Conservation (phyloP, 106 monocot species). For the Amphibolis antarctica region DNA sequence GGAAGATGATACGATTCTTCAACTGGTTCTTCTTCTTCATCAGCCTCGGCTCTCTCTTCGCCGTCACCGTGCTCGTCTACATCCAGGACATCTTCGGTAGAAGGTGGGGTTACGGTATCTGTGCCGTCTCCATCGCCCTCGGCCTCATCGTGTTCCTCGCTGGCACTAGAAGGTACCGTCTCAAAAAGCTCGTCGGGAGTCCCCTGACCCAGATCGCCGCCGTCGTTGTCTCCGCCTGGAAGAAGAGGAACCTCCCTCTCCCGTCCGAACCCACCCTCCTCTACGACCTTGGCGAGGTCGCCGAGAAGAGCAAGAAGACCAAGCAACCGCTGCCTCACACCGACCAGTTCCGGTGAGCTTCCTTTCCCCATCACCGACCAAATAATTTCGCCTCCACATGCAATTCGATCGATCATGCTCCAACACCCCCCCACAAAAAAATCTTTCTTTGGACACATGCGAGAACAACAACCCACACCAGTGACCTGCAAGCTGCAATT, state of each 20-base stretch:
- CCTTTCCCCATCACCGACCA: not conserved
- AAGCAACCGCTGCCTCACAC: slow-evolving; percentile 48
- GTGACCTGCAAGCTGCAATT: no score
- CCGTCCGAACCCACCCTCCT: slow-evolving; percentile 33
- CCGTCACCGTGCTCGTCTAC: slow-evolving; percentile 64
- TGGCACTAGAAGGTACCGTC: slow-evolving; percentile 42
- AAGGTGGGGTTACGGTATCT: slow-evolving; percentile 54
- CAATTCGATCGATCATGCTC: not conserved
- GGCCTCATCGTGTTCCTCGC: slow-evolving; percentile 40
- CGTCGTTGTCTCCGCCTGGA: slow-evolving; percentile 44
- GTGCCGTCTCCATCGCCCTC: slow-evolving; percentile 31
- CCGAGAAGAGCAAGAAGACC: not conserved
- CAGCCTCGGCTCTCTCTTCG: slow-evolving; percentile 51
- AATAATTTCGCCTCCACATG: not conserved
- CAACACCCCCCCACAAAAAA: no score
- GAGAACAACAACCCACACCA: no score
- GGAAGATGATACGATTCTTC: slow-evolving; percentile 52
- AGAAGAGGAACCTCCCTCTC: slow-evolving; percentile 28
- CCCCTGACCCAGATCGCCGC: slow-evolving; percentile 54
- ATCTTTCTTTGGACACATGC: no score
- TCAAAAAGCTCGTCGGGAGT: slow-evolving; percentile 62
- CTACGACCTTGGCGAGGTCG: slow-evolving; percentile 17
- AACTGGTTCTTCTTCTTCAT: slow-evolving; percentile 83
- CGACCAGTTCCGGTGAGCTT: slow-evolving; percentile 40
- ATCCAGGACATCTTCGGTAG: slow-evolving; percentile 50